Conservation (phyloP, 2,329 filamentous ascomycete genomes). For the Colletotrichum cuscutae region DNA sequence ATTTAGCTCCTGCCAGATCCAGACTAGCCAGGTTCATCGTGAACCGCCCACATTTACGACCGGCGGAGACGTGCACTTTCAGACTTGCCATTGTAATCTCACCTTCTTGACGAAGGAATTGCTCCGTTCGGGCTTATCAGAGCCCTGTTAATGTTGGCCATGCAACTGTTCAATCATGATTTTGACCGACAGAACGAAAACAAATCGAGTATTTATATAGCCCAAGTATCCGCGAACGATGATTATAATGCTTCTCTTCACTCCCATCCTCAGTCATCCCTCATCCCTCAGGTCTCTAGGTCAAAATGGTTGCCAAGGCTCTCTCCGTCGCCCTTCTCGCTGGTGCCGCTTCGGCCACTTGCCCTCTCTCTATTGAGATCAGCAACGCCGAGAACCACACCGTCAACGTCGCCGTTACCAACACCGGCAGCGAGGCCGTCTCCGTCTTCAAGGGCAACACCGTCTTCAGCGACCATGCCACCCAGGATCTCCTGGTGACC, state of each 20-base stretch:
- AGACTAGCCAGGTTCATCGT: not conserved
- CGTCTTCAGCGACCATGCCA: conserved; percentile 31
- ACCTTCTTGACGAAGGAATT: conserved; percentile 26
- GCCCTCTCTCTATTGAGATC: conserved; percentile 29
- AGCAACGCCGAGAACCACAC: conserved; percentile 21
- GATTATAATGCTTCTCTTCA: not conserved
- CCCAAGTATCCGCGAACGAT: not conserved
- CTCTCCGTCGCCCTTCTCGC: conserved; percentile 29
- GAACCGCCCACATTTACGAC: not conserved
- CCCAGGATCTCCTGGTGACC: conserved; percentile 32
- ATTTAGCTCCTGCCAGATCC: conserved; percentile 17
- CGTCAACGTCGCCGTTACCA: conserved; percentile 29
- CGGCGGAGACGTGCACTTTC: not conserved
- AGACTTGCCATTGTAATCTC: not conserved
- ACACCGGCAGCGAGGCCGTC: conserved; percentile 29
- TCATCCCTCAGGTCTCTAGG: not conserved
- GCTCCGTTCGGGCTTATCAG: conserved; percentile 23
- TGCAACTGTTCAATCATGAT: not conserved
- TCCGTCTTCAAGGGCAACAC: conserved; percentile 32
- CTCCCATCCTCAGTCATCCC: not conserved
- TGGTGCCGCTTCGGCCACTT: conserved; percentile 29
- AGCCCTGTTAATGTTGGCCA: not conserved
- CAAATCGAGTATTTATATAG: conserved; percentile 3
- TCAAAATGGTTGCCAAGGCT: conserved; percentile 29
- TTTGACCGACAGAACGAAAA: not conserved